Percentiles rank a stretch among this genome's conserved stretches.
These are phyloP conservation scores for Geotrichum siamense DNA, from an alignment of 1,139 yeast genomes.

Conservation along the genomic window DNA sequence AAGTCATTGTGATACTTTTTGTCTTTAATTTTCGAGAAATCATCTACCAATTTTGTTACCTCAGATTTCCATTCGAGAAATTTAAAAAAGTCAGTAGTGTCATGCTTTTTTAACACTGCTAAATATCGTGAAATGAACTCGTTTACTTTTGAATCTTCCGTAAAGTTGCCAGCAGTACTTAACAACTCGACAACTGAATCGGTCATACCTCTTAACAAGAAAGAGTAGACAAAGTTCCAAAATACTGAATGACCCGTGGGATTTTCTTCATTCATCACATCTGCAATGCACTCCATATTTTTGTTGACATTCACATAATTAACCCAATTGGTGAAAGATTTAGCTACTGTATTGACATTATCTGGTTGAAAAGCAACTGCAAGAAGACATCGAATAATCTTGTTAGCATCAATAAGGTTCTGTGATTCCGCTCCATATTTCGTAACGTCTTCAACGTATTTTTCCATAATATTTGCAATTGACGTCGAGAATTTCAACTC, in stretches of 20 bases:
- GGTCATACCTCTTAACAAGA: slow-evolving; percentile 57
- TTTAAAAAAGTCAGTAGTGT: slow-evolving; percentile 18
- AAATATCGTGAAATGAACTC: slow-evolving; percentile 22
- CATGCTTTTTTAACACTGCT: slow-evolving; percentile 22
- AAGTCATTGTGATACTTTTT: slow-evolving; percentile 18
- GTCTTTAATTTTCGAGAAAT: slow-evolving; percentile 13
- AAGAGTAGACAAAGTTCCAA: slow-evolving; percentile 57
- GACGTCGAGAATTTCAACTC: slow-evolving; percentile 16
- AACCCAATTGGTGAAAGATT: slow-evolving; percentile 25
- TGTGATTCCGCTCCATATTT: slow-evolving; percentile 15
- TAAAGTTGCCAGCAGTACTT: slow-evolving; percentile 13
- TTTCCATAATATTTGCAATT: slow-evolving; percentile 13
- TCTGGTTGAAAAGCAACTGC: slow-evolving; percentile 22
- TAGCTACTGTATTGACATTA: slow-evolving; percentile 20
- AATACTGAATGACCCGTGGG: slow-evolving; percentile 53
- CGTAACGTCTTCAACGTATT: slow-evolving; percentile 15
- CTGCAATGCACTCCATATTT: slow-evolving; percentile 20
- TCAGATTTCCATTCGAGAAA: slow-evolving; percentile 27
- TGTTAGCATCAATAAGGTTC: slow-evolving; percentile 22
- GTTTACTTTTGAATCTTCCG: slow-evolving; percentile 18
- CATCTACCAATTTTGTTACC: slow-evolving; percentile 18
- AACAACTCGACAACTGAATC: slow-evolving; percentile 39
- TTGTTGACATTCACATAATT: slow-evolving; percentile 23
- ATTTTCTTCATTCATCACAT: slow-evolving; percentile 33
- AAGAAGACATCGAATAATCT: slow-evolving; percentile 23